Evolutionary conservation across 768 basidiomycete genomes (phyloP).

Genomic region (Pseudohyphozyma bogoriensis): DNA sequence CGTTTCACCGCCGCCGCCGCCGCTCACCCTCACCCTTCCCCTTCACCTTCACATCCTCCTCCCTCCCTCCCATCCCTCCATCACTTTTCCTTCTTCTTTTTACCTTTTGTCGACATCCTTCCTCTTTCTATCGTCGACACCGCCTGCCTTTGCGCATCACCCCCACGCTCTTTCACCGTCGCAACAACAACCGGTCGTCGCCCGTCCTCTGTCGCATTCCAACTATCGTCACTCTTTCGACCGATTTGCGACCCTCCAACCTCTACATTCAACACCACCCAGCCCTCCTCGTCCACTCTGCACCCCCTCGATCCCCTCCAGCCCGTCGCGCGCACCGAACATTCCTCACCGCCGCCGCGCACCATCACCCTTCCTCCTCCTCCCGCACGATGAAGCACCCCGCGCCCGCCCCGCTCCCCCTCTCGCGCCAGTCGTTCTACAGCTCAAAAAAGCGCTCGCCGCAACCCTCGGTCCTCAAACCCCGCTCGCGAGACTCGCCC

Average conservation of each 20-base stretch:
- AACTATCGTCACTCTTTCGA: conserved; percentile 21
- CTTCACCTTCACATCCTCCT: background rate
- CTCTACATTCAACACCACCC: conserved; percentile 21
- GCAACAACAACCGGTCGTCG: background rate
- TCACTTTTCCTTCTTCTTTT: conserved; percentile 2
- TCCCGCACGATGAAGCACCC: conserved; percentile 26
- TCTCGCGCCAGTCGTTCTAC: conserved; percentile 44
- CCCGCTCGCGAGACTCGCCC: conserved; percentile 34
- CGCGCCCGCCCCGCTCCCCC: conserved; percentile 14
- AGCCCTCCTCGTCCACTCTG: conserved; percentile 41
- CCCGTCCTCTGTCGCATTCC: conserved; percentile 36
- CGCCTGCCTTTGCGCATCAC: background rate
- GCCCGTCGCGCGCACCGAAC: background rate
- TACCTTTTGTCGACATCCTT: background rate
- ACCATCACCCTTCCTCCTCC: conserved; percentile 36
- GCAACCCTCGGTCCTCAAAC: conserved; percentile 4
- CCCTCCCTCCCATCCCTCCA: background rate
- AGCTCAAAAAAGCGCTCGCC: conserved; percentile 51
- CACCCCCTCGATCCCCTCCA: conserved; percentile 41
- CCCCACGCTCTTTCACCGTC: too few relatives aligned
- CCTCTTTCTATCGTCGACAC: background rate
- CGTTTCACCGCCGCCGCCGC: too few relatives aligned
- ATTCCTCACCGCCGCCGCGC: conserved; percentile 27
- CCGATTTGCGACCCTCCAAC: too few relatives aligned
- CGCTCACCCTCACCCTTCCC: background rate